Conservation (phyloP, 1,139 yeast genomes). For the Lodderomyces beijingensis region DNA sequence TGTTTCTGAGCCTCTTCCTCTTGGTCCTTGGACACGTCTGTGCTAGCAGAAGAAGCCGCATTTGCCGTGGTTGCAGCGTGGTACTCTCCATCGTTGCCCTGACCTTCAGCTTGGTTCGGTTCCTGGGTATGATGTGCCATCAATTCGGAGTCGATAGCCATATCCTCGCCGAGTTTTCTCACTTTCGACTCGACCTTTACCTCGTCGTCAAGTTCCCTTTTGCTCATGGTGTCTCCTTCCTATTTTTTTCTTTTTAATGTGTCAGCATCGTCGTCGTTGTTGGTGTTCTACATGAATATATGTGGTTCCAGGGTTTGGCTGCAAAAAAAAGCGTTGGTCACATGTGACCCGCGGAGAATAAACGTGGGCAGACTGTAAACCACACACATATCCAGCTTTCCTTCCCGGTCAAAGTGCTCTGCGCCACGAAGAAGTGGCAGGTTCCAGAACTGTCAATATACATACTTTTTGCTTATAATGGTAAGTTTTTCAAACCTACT, state of each 20-base stretch:
- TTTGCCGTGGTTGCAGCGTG: constrained; percentile 1
- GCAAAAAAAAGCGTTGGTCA: too few species aligned
- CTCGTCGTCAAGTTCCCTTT: constrained; percentile 26
- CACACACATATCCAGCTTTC: too few species aligned
- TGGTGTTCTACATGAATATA: too few species aligned
- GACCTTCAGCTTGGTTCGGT: neutral
- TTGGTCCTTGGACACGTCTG: constrained; percentile 3
- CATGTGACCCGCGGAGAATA: too few species aligned
- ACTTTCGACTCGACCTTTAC: constrained; percentile 20
- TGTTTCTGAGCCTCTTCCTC: constrained; percentile 5
- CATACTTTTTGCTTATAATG: too few species aligned
- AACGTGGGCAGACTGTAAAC: neutral
- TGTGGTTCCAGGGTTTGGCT: too few species aligned
- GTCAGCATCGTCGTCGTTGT: too few species aligned
- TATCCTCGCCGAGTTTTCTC: constrained; percentile 28
- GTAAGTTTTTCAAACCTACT: too few species aligned
- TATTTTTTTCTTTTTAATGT: neutral
- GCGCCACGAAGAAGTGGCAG: too few species aligned
- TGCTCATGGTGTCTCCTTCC: constrained; percentile 17
- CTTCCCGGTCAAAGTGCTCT: too few species aligned
- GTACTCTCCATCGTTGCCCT: neutral
- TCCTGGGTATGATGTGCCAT: constrained; percentile 41
- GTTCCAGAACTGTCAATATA: too few species aligned
- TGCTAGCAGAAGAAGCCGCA: neutral
- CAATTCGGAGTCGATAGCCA: constrained; percentile 46